Conservation (phyloP, 2,329 filamentous ascomycete genomes). For the Bertia moriformis region DNA sequence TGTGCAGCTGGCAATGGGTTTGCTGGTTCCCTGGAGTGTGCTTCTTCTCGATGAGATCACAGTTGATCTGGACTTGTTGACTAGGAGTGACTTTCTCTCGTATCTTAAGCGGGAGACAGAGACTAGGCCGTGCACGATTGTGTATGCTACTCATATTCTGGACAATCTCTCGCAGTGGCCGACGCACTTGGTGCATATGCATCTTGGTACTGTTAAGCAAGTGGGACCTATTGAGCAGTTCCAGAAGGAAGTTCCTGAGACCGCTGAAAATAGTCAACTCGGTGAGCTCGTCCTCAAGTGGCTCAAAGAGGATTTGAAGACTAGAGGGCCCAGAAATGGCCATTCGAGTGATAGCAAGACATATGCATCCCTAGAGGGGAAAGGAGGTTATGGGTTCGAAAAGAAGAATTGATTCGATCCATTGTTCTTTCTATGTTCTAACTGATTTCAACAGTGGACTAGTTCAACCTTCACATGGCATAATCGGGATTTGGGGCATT, state of each 20-base stretch:
- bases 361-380: conserved; percentile 23
- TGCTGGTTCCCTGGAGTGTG: conserved; percentile 81
- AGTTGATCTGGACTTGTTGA: conserved; percentile 83
- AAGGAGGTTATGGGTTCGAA: not conserved
- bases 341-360: conserved; percentile 47
- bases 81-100: conserved; percentile 66
- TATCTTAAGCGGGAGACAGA: conserved; percentile 85
- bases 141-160: conserved; percentile 94
- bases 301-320: conserved; percentile 67
- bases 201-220: conserved; percentile 72
- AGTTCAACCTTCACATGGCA: not conserved
- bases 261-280: conserved; percentile 55
- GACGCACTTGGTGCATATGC: conserved; percentile 91
- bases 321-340: conserved; percentile 61
- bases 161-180: conserved; percentile 93
- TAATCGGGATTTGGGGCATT: not conserved
- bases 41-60: conserved; percentile 92
- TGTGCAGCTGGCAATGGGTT: conserved; percentile 91
- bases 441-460: not conserved
- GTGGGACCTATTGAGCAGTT: conserved; percentile 65
- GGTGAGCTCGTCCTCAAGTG: conserved; percentile 79
- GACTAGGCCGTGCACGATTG: conserved; percentile 68
- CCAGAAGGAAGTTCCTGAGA: conserved; percentile 27
- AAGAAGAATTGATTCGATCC: not conserved
- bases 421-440: not conserved